These are phyloP conservation scores for Houttuynia cordata DNA, from an alignment of 164 flowering plant species.

Conservation along the genomic window DNA sequence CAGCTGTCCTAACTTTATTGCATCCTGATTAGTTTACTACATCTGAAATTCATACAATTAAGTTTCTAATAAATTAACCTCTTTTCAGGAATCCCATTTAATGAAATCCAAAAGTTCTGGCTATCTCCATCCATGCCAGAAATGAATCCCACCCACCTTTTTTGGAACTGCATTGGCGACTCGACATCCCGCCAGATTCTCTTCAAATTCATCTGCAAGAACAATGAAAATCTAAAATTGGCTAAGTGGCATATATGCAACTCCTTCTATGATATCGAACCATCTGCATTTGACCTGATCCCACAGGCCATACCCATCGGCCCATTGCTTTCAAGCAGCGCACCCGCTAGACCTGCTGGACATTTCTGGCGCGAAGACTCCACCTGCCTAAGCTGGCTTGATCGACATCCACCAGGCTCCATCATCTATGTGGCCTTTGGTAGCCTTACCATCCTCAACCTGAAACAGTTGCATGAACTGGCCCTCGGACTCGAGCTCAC, in stretches of 20 bases:
- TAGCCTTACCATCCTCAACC: slow-evolving; percentile 14
- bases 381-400: slow-evolving; percentile 23
- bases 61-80: not conserved
- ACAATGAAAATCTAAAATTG: not conserved
- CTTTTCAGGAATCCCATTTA: slow-evolving; percentile 10
- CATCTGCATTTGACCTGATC: slow-evolving; percentile 2
- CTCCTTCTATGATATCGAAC: slow-evolving; percentile 17
- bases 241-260: too few species aligned
- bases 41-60: not conserved
- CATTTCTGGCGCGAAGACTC: slow-evolving; percentile 18
- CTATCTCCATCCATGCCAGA: slow-evolving; percentile 18
- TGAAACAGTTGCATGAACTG: slow-evolving; percentile 21
- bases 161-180: slow-evolving; percentile 12
- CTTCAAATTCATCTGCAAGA: not conserved
- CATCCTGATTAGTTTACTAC: too few species aligned
- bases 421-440: slow-evolving; percentile 30
- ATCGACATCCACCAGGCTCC: slow-evolving; percentile 15
- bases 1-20: too few species aligned
- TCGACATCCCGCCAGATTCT: not conserved
- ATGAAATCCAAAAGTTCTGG: slow-evolving; percentile 14
- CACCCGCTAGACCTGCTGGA: not conserved
- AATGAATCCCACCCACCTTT: slow-evolving; percentile 1
- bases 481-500: slow-evolving; percentile 19
- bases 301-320: slow-evolving; percentile 17
- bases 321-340: slow-evolving; percentile 13